Evolutionary conservation across 2,329 filamentous ascomycete species (phyloP), one percentile per base, ranked within the genome.

Genomic region (Penicillium hordei): DNA sequence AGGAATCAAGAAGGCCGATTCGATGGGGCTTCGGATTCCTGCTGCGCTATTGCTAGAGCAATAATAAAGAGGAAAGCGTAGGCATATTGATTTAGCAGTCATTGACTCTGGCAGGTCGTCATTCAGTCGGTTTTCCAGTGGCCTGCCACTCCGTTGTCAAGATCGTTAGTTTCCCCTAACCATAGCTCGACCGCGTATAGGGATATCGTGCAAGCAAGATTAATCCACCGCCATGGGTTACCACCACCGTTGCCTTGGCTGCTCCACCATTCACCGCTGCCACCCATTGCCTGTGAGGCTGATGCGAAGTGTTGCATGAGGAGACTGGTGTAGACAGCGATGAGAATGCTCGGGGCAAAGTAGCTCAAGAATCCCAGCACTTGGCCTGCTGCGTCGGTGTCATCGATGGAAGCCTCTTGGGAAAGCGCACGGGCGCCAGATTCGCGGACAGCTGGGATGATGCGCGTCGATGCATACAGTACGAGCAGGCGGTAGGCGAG

Each of bases 291-390:
- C 75, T 72, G 78, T 27, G 73, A 85, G 17, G 83, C 89, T 12
- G 89, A 88, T 5, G 91, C 90, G 70, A 99, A 97, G 75, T 99
- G 94, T 74, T 97, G 94, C 79, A 97, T 88, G 34, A 99, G 79
- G 50, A 99, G 78, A 75, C 93, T 97, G 2, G 94, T 99, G 75
- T 99, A 99, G 31, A 97, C 93, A 4, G 94, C 90, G 60, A 99
- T 93, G 54, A 99, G 82, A 55, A 97, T 95, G 25, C 90, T 95
- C 0, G 94, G 93, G 19, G 91, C 94, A 77, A 97, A 97, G 86
- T 93, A 97, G 66, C 89, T 94, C 40, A 97, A 79, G 62, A 97
- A 85, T 1, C 89, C 90, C 17, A 97, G 79, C 6, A 96, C 79
- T 65, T 88, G 89, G 65, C 87, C 90, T 23, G 92, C 91, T 8